Evolutionary conservation across 1,284 basidiomycete genomes (phyloP).

Genomic region (Afroboletus lepidellus): DNA sequence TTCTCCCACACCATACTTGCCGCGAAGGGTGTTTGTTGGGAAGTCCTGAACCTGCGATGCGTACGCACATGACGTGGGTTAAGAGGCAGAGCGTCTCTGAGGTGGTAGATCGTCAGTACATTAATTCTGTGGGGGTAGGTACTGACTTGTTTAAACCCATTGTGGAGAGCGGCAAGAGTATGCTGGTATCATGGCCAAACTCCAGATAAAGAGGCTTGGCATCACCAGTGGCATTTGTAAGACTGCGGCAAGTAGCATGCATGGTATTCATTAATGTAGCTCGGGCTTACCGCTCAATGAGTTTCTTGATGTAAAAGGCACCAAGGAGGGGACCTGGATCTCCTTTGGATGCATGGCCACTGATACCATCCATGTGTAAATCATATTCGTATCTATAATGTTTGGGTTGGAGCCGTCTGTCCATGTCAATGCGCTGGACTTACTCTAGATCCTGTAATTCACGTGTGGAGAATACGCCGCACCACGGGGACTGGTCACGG

Average conservation of each 20-base stretch:
- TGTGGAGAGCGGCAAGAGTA: slow-evolving; percentile 44
- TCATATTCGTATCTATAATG: slow-evolving; percentile 42
- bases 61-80: slow-evolving; percentile 28
- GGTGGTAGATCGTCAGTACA: background rate
- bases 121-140: background rate
- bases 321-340: slow-evolving; percentile 42
- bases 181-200: slow-evolving; percentile 51
- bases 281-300: slow-evolving; percentile 39
- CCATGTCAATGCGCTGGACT: slow-evolving; percentile 7
- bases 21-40: slow-evolving; percentile 44
- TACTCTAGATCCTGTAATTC: slow-evolving; percentile 44
- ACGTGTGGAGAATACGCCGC: slow-evolving; percentile 37
- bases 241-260: slow-evolving; percentile 23
- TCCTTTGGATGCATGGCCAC: slow-evolving; percentile 43
- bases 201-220: slow-evolving; percentile 42
- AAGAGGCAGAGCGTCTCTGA: slow-evolving; percentile 37
- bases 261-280: background rate
- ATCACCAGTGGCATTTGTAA: slow-evolving; percentile 38
- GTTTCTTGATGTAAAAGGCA: slow-evolving; percentile 42
- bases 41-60: slow-evolving; percentile 42
- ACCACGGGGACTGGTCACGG: slow-evolving; percentile 41
- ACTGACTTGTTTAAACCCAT: slow-evolving; percentile 42
- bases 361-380: slow-evolving; percentile 45
- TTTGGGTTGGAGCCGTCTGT: background rate
- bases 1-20: slow-evolving; percentile 49